Evolutionary conservation across 768 basidiomycete species (phyloP).

Genomic region (Mycena epipterygia): DNA sequence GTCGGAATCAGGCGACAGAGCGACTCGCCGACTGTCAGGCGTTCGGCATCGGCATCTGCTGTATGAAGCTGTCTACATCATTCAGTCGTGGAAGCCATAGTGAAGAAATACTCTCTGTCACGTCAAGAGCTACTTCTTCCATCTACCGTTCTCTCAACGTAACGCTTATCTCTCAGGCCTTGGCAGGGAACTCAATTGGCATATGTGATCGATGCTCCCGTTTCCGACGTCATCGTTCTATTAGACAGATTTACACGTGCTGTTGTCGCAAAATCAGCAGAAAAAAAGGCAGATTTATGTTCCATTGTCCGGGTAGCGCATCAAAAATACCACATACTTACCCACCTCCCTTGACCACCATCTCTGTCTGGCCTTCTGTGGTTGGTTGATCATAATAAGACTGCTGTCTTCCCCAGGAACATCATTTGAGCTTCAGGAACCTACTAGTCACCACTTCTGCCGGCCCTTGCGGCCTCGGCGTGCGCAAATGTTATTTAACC

Average conservation of each 20-base stretch:
- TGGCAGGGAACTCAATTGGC: too few relatives aligned
- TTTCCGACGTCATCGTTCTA: background rate
- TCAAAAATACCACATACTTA: background rate
- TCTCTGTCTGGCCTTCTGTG: background rate
- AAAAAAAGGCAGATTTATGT: constrained; percentile 1
- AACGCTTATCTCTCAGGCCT: background rate
- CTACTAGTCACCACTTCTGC: background rate
- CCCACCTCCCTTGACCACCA: background rate
- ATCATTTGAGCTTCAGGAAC: constrained; percentile 3
- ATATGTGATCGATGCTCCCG: too few relatives aligned
- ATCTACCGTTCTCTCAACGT: background rate
- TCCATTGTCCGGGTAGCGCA: background rate
- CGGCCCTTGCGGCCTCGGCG: background rate
- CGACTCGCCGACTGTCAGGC: too few relatives aligned
- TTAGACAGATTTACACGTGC: constrained; percentile 1
- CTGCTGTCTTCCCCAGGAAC: constrained; percentile 4
- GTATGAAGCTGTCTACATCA: too few relatives aligned
- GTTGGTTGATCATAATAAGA: constrained; percentile 1
- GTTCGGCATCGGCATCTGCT: too few relatives aligned
- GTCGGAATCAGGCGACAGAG: background rate
- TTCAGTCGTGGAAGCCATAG: background rate
- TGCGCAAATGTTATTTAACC: background rate
- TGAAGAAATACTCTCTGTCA: constrained; percentile 1
- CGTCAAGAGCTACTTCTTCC: constrained; percentile 3
- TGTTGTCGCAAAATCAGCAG: background rate